Percentiles rank a stretch among this genome's conserved stretches.
Evolutionary conservation across 257 asterid genomes (phyloP).

Genomic region (Thymus quinquecostatus): DNA sequence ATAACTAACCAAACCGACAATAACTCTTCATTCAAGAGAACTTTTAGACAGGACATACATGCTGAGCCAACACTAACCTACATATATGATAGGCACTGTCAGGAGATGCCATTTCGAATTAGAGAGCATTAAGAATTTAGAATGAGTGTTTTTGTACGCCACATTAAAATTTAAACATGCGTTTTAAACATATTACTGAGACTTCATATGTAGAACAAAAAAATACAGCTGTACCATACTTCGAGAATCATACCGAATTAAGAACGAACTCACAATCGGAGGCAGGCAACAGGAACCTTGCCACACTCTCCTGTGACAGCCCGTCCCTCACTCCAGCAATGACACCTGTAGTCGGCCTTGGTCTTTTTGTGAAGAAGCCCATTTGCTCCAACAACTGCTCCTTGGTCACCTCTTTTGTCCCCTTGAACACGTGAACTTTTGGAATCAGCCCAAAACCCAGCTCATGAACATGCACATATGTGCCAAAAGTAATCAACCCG

Average conservation of each 20-base stretch:
- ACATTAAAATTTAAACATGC: conserved; percentile 16
- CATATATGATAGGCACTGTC: not conserved
- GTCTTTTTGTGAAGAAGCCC: conserved; percentile 88
- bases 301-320: conserved; percentile 84
- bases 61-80: not conserved
- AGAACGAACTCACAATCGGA: conserved; percentile 96
- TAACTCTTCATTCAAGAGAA: conserved; percentile 13
- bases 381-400: conserved; percentile 92
- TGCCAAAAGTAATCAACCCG: conserved; percentile 91
- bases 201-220: not conserved
- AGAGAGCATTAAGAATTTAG: not conserved
- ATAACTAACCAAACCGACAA: conserved; percentile 21
- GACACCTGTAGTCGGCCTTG: conserved; percentile 82
- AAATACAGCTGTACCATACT: conserved; percentile 30
- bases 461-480: conserved; percentile 92
- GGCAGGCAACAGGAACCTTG: conserved; percentile 96
- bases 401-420: conserved; percentile 86
- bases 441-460: conserved; percentile 92
- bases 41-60: not conserved
- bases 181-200: conserved; percentile 4
- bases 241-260: conserved; percentile 63
- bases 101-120: conserved; percentile 1
- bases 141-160: not conserved
- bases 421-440: conserved; percentile 94
- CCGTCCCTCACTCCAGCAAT: conserved; percentile 97